phyloP scores from a whole-genome alignment of 179 eudicot species.

The Monotropa hypopitys region DNA sequence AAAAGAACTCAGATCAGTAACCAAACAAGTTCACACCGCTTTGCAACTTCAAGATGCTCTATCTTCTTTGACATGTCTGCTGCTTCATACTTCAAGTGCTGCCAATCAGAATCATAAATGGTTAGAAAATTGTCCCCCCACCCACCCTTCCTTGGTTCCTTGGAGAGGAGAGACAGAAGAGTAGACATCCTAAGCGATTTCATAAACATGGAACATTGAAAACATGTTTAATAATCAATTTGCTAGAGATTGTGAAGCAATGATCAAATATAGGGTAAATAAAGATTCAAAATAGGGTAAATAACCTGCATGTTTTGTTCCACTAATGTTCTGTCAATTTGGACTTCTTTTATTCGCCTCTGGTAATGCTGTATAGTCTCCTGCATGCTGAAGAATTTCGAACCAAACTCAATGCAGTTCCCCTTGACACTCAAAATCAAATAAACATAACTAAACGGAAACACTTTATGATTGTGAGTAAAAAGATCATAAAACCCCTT shows the following conservation, averaged over 20 bases:
- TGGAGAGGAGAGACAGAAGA: neutral
- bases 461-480: no score
- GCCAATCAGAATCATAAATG: slow-evolving; percentile 10
- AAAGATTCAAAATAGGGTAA: neutral
- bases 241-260: neutral
- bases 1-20: no score
- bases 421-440: neutral
- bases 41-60: slow-evolving; percentile 56
- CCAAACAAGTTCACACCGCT: slow-evolving; percentile 31
- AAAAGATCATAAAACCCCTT: no score
- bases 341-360: slow-evolving; percentile 43
- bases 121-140: neutral
- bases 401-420: neutral
- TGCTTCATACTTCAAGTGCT: slow-evolving; percentile 66
- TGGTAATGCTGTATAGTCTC: slow-evolving; percentile 57
- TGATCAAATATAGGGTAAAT: neutral
- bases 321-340: slow-evolving; percentile 19
- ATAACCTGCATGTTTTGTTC: slow-evolving; percentile 56
- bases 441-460: neutral
- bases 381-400: slow-evolving; percentile 42
- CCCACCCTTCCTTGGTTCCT: neutral
- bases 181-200: neutral
- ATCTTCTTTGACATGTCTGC: slow-evolving; percentile 57
- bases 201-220: neutral
- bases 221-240: neutral